These are phyloP conservation scores for Fraxinus latifolia DNA, from an alignment of 305 asterid species.

Conservation along the genomic window DNA sequence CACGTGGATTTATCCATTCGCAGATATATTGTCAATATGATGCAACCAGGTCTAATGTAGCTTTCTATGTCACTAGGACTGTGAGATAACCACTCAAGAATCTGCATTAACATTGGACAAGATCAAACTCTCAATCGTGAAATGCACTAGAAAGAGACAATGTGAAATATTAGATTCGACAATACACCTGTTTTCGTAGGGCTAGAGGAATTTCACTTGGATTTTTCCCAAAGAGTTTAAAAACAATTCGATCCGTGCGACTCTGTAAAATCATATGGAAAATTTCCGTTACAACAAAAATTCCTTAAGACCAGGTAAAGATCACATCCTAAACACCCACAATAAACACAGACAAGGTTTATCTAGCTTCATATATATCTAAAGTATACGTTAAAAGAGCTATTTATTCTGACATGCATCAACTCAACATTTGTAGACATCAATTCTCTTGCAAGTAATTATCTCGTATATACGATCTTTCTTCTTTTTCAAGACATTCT, in stretches of 20 bases:
- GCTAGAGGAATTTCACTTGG: constrained; percentile 78
- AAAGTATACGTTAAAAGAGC: neutral
- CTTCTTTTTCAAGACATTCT: neutral
- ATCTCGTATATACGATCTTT: neutral
- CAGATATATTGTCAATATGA: constrained; percentile 72
- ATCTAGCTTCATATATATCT: neutral
- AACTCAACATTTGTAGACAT: neutral
- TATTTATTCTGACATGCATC: neutral
- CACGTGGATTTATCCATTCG: constrained; percentile 78
- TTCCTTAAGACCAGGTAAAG: neutral
- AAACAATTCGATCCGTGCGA: constrained; percentile 91
- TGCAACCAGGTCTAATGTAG: constrained; percentile 95
- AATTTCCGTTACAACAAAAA: constrained; percentile 10
- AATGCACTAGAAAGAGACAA: constrained; percentile 20
- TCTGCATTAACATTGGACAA: constrained; percentile 49
- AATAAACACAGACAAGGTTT: neutral
- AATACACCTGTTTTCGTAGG: constrained; percentile 76
- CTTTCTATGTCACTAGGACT: constrained; percentile 97
- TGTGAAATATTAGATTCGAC: constrained; percentile 9
- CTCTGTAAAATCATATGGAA: constrained; percentile 50
- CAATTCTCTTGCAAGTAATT: neutral
- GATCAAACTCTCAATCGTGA: constrained; percentile 17
- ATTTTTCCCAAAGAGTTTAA: constrained; percentile 93
- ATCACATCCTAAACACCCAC: neutral
- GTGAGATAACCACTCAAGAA: constrained; percentile 90